Evolutionary conservation across 2,329 filamentous ascomycete genomes (phyloP), one percentile per base, ranked within the genome.

Genomic region (Monosporascus sp.): DNA sequence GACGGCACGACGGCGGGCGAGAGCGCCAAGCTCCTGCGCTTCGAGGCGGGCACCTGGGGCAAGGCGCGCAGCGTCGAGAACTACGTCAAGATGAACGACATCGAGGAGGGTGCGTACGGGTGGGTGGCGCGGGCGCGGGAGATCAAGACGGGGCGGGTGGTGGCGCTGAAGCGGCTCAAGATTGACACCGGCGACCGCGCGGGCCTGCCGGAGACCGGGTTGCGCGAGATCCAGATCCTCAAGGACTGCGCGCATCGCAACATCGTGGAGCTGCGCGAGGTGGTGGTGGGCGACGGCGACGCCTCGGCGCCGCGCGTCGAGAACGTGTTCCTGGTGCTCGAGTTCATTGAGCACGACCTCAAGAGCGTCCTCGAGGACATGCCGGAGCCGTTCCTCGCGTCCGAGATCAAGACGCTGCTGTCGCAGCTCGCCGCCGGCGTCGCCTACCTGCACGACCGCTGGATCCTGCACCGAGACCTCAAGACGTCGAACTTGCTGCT

Each of bases 331-430:
- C 84, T 99, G 53, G 94, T 97, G 58, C 93, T 99, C 80, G 92
- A 97, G 68, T 99, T 97, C 72, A 79, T 97, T 64, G 93, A 97
- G 76, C 94, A 99, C 77, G 94, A 99, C 67, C 84, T 99, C 53
- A 96, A 95, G 72, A 90, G 88, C 52, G 82, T 99, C 53, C 88
- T 96, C 59, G 90, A 95, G 71, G 90, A 95, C 67, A 96, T 97
- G 91, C 83, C 87, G 50, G 90, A 97, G 67, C 91, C 92, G 0
- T 99, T 99, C 69, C 81, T 96, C 52, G 87, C 90, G 1, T 96
- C 90, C 43, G 94, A 99, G 71, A 85, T 91, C 66, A 99, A 99
- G 72, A 93, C 90, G 1, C 82, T 99, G 24, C 80, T 97, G 52
- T 78, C 86, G 1, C 94, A 99, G 70, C 83, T 99, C 34, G 81